Evolutionary conservation across 179 eudicot species (phyloP).

Genomic region (Beta corolliflora): DNA sequence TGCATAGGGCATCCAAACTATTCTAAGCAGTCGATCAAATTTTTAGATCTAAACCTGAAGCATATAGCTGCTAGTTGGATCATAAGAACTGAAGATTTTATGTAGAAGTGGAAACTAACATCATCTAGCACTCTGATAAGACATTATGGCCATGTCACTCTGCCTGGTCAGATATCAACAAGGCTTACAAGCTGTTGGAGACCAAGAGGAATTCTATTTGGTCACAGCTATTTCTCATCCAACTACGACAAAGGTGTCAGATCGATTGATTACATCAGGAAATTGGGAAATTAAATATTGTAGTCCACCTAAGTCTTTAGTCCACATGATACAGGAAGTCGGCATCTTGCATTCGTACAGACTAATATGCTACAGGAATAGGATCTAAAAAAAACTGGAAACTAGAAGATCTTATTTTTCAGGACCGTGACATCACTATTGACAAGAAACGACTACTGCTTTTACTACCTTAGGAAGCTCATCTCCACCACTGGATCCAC

Average conservation of each 20-base stretch:
- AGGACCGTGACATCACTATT: too few species aligned
- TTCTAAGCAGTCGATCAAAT: too few species aligned
- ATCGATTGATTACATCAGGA: too few species aligned
- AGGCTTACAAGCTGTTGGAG: constrained; percentile 50
- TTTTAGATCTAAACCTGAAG: too few species aligned
- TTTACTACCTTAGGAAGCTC: not conserved
- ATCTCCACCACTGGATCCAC: not conserved
- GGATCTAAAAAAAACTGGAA: not conserved
- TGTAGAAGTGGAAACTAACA: too few species aligned
- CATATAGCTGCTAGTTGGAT: too few species aligned
- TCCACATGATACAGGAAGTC: not conserved
- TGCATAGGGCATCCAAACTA: too few species aligned
- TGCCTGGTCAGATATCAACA: constrained; percentile 56
- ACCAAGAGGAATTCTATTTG: constrained; percentile 57
- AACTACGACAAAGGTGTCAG: constrained; percentile 38
- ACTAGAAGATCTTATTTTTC: not conserved
- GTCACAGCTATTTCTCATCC: constrained; percentile 39
- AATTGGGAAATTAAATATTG: too few species aligned
- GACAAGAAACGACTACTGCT: not conserved
- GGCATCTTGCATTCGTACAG: not conserved
- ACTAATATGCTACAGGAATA: not conserved
- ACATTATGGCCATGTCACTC: too few species aligned
- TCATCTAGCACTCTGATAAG: too few species aligned
- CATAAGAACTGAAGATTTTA: too few species aligned
- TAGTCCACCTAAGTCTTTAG: not conserved